Percentiles rank a stretch among this genome's conserved stretches.
Conservation (phyloP, 192 early-diverging fungal genomes). For the Coemansia sp. region DNA sequence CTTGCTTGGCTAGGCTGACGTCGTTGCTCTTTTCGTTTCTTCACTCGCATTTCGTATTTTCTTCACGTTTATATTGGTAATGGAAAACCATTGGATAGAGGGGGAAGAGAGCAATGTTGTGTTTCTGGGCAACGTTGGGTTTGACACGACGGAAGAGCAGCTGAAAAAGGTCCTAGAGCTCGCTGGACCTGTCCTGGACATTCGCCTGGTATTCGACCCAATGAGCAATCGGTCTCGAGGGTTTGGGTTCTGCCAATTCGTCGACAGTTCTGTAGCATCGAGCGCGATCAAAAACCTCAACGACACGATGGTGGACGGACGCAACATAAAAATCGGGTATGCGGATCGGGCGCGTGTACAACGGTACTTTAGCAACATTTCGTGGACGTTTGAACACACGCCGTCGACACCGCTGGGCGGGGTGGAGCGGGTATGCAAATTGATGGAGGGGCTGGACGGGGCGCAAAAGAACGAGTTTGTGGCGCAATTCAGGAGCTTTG, state of each 20-base stretch:
- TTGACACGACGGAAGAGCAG: conserved; percentile 91
- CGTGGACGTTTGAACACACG: background rate
- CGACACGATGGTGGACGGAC: conserved; percentile 83
- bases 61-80: background rate
- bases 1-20: too few species aligned
- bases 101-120: conserved; percentile 35
- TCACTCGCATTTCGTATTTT: background rate
- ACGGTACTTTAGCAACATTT: conserved; percentile 24
- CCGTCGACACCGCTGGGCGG: conserved; percentile 5
- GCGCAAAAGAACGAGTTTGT: conserved; percentile 14
- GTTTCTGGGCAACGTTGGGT: conserved; percentile 77
- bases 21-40: background rate
- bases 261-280: conserved; percentile 87
- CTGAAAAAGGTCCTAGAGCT: conserved; percentile 88
- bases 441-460: conserved; percentile 10
- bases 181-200: conserved; percentile 80
- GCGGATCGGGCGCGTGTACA: conserved; percentile 59
- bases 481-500: conserved; percentile 37
- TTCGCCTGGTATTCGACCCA: conserved; percentile 87
- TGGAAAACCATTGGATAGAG: conserved; percentile 25
- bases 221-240: conserved; percentile 79
- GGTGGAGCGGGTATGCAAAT: conserved; percentile 9
- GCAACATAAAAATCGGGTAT: conserved; percentile 88
- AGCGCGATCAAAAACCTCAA: conserved; percentile 93
- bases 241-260: conserved; percentile 92